These are phyloP conservation scores for Fusarium nanum DNA, from an alignment of 2,329 filamentous ascomycete species.

Conservation along the genomic window DNA sequence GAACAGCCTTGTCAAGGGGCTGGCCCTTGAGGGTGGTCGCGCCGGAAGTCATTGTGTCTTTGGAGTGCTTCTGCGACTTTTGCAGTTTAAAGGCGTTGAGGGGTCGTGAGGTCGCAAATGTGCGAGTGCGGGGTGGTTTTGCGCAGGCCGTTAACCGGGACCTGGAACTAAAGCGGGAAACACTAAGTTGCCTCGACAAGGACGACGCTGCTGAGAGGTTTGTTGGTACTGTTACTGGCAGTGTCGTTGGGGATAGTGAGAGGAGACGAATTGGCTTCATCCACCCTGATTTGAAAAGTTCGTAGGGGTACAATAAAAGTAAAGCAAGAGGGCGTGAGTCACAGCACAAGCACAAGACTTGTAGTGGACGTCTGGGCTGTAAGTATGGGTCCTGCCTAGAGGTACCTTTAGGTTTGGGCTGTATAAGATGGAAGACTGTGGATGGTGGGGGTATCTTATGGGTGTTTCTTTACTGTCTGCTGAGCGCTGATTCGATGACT, in stretches of 20 bases:
- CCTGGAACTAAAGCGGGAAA: conserved; percentile 25
- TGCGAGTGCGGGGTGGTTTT: conserved; percentile 45
- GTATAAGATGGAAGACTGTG: conserved; percentile 30
- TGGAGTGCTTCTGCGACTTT: conserved; percentile 44
- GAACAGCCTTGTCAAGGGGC: conserved; percentile 82
- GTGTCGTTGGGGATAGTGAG: conserved; percentile 34
- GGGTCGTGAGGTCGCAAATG: conserved; percentile 47
- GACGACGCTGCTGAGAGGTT: conserved; percentile 24
- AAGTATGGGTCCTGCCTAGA: conserved; percentile 10
- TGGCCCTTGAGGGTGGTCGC: conserved; percentile 88
- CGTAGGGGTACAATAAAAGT: conserved; percentile 24
- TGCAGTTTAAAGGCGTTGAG: conserved; percentile 48
- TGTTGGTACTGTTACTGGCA: conserved; percentile 9
- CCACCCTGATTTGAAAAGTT: conserved; percentile 40
- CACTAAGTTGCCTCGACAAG: conserved; percentile 37
- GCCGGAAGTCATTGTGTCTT: conserved; percentile 59
- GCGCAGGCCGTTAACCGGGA: conserved; percentile 42
- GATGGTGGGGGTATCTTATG: conserved; percentile 43
- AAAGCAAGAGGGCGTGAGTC: conserved; percentile 44
- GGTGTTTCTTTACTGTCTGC: conserved; percentile 32
- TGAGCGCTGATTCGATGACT: conserved; percentile 42
- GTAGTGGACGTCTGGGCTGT: not conserved
- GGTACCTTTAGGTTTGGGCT: not conserved
- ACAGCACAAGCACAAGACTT: conserved; percentile 36
- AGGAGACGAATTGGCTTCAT: conserved; percentile 48